Evolutionary conservation across 257 asterid genomes (phyloP), one percentile per base, ranked within the genome.

Genomic region (Solanum chilense): DNA sequence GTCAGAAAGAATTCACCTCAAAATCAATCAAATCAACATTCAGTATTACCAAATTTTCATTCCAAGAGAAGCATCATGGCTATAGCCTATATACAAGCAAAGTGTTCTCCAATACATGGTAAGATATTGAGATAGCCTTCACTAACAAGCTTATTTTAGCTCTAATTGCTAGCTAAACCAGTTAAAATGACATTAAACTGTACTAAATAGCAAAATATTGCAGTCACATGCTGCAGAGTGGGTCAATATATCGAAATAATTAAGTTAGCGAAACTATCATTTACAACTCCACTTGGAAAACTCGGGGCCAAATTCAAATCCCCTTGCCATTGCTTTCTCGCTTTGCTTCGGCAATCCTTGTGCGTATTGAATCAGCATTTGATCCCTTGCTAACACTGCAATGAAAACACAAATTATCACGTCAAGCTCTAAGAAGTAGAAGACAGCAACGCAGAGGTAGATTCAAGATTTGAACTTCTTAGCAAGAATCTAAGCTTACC

Each of bases 331-430:
- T 66, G 86, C 7, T 47, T 21, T 84, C 88, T 92, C 89, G 92
- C 84, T 84, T 91, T 25, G 96, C 97, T 86, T 93, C 93, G 0
- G 90, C 90, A 44, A 96, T 88, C 82, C 96, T 92, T 1, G 89
- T 82, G 31, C 98, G 93, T 77, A 95, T 90, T 37, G 84, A 86
- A 35, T 92, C 94, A 58, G 94, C 91, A 83, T 92, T 87, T 18
- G 92, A 83, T 56, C 88, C 91, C 89, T 93, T 94, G 93, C 91
- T 94, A 41, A 95, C 90, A 75, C 98, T 95, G 97, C 93, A 86
- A 86, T 2, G 41, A 5, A 49, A 80, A 33, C n/a, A 42, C 58
- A 85, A 23, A 31, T 41, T 73, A 76, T 85, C 42, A 23, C 25
- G 37, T 39, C 42, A 85, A 27, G 15, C 25, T 4, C 25, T 78